Evolutionary conservation across 805 yeast species (phyloP), one percentile per base, ranked within the genome.

Genomic region (Cyberlindnera saturnus): DNA sequence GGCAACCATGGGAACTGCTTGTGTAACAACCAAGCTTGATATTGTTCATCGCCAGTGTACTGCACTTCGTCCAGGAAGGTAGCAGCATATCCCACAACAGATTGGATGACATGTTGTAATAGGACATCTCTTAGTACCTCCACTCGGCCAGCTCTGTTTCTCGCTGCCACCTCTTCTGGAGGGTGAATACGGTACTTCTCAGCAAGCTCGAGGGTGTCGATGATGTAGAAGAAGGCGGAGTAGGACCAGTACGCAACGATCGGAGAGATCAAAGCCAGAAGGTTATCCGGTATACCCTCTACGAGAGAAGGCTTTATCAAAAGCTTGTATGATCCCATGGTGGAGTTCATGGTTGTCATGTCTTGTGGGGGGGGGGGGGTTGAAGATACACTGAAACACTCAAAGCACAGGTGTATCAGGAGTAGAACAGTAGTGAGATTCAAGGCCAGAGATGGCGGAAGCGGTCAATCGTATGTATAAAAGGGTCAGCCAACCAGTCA

Each of bases 171-270:
- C 61, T 91, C 98, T 53, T 84, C 95, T 32, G 90, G 81, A 17
- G 98, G 90, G 62, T 93, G 99, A 41, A 93, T 88, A 52, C 98
- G 74, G 66, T 86, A 88, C 59, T 74, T 69, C 56, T 86, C 96
- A 36, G 90, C 87, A 50, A 88, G 67, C 58, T 86, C 77, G 52
- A 73, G 77, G 35, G 73, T 74, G 62, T 93, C 98, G 40, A 90
- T 66, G 8, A 83, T 47, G 59, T 83, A 88, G 73, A 86, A 93
- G 48, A 86, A 63, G 23, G 75, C 57, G 3, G 96, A 84, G 54
- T 81, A 79, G 1, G 66, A 45, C 98, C 98, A 93, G 63, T 93
- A 93, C 3, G 82, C 89, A 3, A 80, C 69, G 4, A 93, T 75
- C 1, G 99, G 98, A 2, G 81, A 71, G 3, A 78, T 65, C 36